Base-by-base conservation (phyloP, 257 asterid species). In the Przewalskia tangutica region DNA sequence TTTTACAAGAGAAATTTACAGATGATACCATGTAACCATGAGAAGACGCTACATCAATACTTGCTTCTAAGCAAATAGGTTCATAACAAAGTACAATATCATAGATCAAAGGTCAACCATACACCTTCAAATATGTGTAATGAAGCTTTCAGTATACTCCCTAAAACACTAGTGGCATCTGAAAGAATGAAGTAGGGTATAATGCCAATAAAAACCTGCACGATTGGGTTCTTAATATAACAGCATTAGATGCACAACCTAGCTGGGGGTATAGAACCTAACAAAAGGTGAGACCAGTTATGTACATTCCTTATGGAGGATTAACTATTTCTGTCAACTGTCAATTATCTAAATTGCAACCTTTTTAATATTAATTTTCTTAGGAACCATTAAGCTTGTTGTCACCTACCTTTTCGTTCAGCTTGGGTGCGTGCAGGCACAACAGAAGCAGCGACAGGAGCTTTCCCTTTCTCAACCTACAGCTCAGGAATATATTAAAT, bases 401-500 rank as follows among this genome's bases (percentile, higher is more conserved):
- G 77, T 62, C 73, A 84, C 89, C 83, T 63, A 81, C 92, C 90
- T 86, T 75, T 58, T 27, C 27, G 4, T 51, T 75, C 80, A 75
- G 44, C 42, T 75, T 13, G 46, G 13, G 44, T 27, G 46, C 0
- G 4, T 23, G 80, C 62, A 50, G 13, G 20, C 1, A 23, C 62
- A 50, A 46, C 46, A 75, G 12, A 23, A 50, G 5, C 20, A 66
- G 27, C 14, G 14, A 66, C 40, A 48, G 20, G 12, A 48, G 59
- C 36, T 48, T 73, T 48, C 59, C 50, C 80, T 50, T 75, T 50
- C 63, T 27, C 80, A 75, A 50, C 63, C 80, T 75, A 75, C 63
- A 75, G 17, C 48, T 27, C 16, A 27, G 80, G 62, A 50, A 14
- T 75, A 50, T 27, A 75, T 73, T 7, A 50, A 75, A 75, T 75